phyloP scores from a whole-genome alignment of 2,329 filamentous ascomycete genomes.

The Botrytis paeoniae region DNA sequence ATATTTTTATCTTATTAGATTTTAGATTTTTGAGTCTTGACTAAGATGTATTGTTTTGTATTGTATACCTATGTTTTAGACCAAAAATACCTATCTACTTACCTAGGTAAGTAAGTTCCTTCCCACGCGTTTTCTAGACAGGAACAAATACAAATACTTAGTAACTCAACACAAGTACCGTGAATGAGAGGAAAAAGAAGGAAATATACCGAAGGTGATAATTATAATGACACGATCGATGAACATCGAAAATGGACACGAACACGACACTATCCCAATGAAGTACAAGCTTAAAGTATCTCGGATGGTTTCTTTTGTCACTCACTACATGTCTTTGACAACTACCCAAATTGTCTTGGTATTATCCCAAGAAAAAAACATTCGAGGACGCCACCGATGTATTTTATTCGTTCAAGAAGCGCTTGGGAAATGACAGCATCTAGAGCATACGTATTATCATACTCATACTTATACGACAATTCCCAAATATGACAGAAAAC shows the following conservation, averaged over 20 bases:
- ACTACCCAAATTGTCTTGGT: conserved; percentile 1
- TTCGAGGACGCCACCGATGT: neutral
- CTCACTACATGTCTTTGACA: conserved; percentile 7
- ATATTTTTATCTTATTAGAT: neutral
- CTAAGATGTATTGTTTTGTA: neutral
- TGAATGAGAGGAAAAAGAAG: neutral
- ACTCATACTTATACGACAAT: neutral
- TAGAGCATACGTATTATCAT: neutral
- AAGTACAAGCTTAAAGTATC: neutral
- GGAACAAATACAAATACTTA: neutral
- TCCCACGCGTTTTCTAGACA: neutral
- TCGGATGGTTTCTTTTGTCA: conserved; percentile 10
- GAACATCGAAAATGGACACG: neutral
- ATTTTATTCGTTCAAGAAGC: conserved; percentile 1
- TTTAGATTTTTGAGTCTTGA: neutral
- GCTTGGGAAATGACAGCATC: conserved; percentile 11
- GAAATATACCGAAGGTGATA: neutral
- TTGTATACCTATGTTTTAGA: neutral
- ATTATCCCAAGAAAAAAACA: neutral
- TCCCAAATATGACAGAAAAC: neutral
- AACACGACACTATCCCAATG: neutral
- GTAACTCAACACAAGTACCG: neutral
- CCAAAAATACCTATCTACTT: neutral
- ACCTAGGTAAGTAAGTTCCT: neutral
- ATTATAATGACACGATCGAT: neutral